phyloP scores from a whole-genome alignment of 208 protist species.

The Phytomonas serpens region DNA sequence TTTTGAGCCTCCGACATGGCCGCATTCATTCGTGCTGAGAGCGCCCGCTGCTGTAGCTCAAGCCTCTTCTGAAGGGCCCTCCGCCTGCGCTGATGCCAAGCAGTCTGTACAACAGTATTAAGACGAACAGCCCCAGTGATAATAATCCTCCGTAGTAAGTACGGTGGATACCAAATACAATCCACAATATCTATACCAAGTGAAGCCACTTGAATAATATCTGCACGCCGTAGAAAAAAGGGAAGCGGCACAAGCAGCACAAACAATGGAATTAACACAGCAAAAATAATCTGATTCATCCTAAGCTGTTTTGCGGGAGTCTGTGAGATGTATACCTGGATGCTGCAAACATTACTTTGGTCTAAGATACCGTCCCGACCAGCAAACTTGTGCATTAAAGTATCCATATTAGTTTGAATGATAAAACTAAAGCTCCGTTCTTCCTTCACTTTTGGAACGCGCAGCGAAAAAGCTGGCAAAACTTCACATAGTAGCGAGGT shows the following conservation, averaged over 20 bases:
- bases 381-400: neutral
- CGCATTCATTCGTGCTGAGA: neutral
- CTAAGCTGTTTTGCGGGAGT: conserved; percentile 9
- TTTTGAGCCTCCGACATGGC: neutral
- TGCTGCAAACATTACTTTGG: conserved; percentile 18
- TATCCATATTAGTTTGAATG: conserved; percentile 10
- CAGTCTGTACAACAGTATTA: conserved; percentile 11
- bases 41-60: conserved; percentile 18
- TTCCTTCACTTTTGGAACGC: conserved; percentile 16
- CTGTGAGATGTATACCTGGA: conserved; percentile 37
- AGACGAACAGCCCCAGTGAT: conserved; percentile 13
- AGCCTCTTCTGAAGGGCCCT: conserved; percentile 12
- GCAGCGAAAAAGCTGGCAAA: conserved; percentile 40
- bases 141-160: conserved; percentile 21
- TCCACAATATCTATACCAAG: conserved; percentile 39
- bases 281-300: conserved; percentile 31
- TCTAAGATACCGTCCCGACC: conserved; percentile 8
- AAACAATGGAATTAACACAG: conserved; percentile 38
- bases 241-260: conserved; percentile 42
- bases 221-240: conserved; percentile 28
- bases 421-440: conserved; percentile 34
- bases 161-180: conserved; percentile 45
- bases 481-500: conserved; percentile 53
- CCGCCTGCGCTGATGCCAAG: conserved; percentile 14
- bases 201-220: conserved; percentile 38